Percentiles rank a stretch among this genome's conserved stretches.
These are phyloP conservation scores for Lagerstroemia speciosa DNA, from an alignment of 345 rosid genomes.

Conservation along the genomic window DNA sequence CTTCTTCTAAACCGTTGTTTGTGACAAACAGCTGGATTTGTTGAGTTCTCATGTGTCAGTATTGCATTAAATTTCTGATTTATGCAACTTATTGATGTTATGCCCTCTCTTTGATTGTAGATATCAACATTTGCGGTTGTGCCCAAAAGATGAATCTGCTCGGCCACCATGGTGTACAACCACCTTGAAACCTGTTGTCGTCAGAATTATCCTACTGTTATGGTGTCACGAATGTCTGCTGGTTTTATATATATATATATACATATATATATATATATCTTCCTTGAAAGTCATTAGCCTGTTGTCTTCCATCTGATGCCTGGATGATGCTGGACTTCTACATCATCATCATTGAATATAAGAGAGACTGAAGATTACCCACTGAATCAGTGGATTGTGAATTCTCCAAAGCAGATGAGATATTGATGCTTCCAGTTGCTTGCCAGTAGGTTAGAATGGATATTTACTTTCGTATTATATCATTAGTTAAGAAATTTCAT, in stretches of 20 bases:
- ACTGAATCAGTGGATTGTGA: conserved; percentile 46
- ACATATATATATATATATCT: too few relatives aligned
- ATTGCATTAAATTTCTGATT: conserved; percentile 8
- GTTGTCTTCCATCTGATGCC: conserved; percentile 2
- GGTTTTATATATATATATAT: conserved; percentile 36
- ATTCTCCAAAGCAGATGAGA: conserved; percentile 64
- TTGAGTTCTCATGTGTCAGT: conserved; percentile 31
- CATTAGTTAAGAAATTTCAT: conserved; percentile 2
- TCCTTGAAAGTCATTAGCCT: conserved; percentile 30
- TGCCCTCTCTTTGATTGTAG: conserved; percentile 21
- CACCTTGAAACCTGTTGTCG: conserved; percentile 65
- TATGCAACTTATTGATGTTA: conserved; percentile 3
- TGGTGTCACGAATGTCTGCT: conserved; percentile 47
- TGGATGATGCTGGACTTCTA: conserved; percentile 13
- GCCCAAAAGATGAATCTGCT: conserved; percentile 55
- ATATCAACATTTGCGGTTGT: conserved; percentile 58
- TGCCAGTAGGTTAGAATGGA: conserved; percentile 54
- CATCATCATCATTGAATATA: conserved; percentile 25
- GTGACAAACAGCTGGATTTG: conserved; percentile 61
- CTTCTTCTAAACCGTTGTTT: conserved; percentile 52
- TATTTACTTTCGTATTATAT: conserved; percentile 4
- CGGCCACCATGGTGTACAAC: too few relatives aligned
- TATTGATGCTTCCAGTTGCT: conserved; percentile 43
- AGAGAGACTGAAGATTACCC: conserved; percentile 48
- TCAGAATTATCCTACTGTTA: conserved; percentile 58